Percentiles rank a stretch among this genome's conserved stretches.
These are phyloP conservation scores for Salix brachista DNA, from an alignment of 345 rosid genomes.

Conservation along the genomic window DNA sequence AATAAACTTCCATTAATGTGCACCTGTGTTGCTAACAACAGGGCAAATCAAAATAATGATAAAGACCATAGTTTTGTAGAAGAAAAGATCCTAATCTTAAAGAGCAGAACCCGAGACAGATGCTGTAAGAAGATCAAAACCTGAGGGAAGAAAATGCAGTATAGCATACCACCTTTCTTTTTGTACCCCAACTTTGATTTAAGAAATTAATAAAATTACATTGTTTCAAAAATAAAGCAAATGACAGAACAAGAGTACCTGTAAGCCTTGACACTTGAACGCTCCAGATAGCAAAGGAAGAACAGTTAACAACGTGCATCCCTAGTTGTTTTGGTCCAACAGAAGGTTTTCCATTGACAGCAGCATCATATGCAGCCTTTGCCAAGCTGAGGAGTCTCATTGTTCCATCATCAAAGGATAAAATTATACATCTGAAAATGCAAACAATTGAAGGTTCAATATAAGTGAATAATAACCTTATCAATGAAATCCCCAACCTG, in stretches of 20 bases:
- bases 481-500: background rate
- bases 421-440: conserved; percentile 53
- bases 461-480: conserved; percentile 8
- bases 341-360: conserved; percentile 61
- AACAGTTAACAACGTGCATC: conserved; percentile 51
- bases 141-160: background rate
- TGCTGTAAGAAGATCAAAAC: background rate
- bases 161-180: background rate
- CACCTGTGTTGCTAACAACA: background rate
- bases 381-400: conserved; percentile 64
- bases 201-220: background rate
- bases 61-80: background rate
- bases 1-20: background rate
- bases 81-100: background rate
- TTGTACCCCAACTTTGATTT: background rate
- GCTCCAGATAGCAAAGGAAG: conserved; percentile 73
- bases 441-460: conserved; percentile 6
- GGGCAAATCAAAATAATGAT: background rate
- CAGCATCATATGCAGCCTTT: conserved; percentile 72
- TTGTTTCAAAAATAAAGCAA: background rate
- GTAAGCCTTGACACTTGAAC: background rate
- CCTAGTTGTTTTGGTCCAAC: conserved; percentile 66
- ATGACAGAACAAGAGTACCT: background rate
- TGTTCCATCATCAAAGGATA: conserved; percentile 78
- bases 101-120: background rate